These are phyloP conservation scores for Vaccinium myrtillus DNA, from an alignment of 148 eudicot genomes.

Conservation along the genomic window DNA sequence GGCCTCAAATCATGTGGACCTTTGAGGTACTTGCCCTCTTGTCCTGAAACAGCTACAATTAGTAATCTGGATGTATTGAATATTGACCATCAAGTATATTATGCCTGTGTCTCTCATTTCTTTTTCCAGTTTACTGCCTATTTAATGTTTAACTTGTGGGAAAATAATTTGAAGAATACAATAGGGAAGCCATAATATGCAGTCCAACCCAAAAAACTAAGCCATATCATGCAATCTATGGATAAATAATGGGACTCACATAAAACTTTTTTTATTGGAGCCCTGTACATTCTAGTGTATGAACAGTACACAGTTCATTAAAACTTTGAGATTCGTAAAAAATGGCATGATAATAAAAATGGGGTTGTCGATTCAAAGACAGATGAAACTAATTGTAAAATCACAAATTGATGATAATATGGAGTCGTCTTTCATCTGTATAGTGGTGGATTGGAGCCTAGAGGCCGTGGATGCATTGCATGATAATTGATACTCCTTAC, in stretches of 20 bases:
- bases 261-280: not conserved
- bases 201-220: not conserved
- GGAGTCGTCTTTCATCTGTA: not conserved
- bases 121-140: not conserved
- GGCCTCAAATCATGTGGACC: slow-evolving; percentile 98
- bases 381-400: not conserved
- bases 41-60: slow-evolving; percentile 9
- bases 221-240: not conserved
- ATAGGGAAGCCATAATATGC: not conserved
- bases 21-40: slow-evolving; percentile 50
- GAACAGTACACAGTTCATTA: not conserved
- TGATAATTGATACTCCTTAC: not conserved
- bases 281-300: not conserved
- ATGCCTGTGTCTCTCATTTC: not conserved
- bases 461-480: not conserved
- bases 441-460: not conserved
- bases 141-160: not conserved
- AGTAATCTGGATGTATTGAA: not conserved
- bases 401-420: not conserved
- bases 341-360: not conserved
- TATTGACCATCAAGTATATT: not conserved
- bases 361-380: not conserved
- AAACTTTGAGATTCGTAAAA: not conserved
- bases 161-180: not conserved
- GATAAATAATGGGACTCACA: not conserved